Evolutionary conservation across 2,329 filamentous ascomycete species (phyloP), one percentile per base, ranked within the genome.

Genomic region (Pseudogymnoascus sp.): DNA sequence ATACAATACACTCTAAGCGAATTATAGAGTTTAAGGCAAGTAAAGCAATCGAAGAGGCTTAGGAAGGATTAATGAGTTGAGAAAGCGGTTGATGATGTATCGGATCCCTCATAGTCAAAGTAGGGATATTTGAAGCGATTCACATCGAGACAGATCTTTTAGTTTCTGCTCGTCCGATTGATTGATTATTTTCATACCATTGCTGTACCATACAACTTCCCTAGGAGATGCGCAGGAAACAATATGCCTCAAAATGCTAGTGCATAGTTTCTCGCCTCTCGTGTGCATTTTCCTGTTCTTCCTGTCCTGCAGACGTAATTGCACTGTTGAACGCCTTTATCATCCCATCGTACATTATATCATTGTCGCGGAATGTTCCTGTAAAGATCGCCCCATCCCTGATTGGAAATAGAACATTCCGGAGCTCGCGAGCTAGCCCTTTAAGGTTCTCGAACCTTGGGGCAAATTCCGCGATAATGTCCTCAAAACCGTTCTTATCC

Each of bases 391-490:
- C 62, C 33, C 42, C 62, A 67, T 68, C 69, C 36, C 59, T 67
- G 40, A 65, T 68, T 65, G 63, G 67, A 69, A 63, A 73, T 63
- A 64, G 65, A 53, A 63, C 53, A 53, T 5, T 28, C 62, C 64
- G 40, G n/a, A 66, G 64, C 47, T 57, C 47, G 4, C 60, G 60
- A 63, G 60, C 65, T 44, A 66, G 60, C 28, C 7, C 35, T 44
- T 70, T 72, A 11, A 71, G 64, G 31, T 38, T 57, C 17, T 71
- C 64, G 62, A 73, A 71, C 36, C 67, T 60, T n/a, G 64, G 64
- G 11, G 67, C 67, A 65, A 73, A 71, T 62, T 71, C 69, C 35
- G 36, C 44, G 36, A 71, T 63, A n/a, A 72, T 62, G 7, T 62
- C 44, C 44, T 71, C 62, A 69, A 73, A 73, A 38, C 63, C 10